A percentile compares a stretch with the other conserved stretches of the same genome.
These are phyloP conservation scores for Kodamaea fukazawae DNA, from an alignment of 805 yeast genomes.

Conservation along the genomic window DNA sequence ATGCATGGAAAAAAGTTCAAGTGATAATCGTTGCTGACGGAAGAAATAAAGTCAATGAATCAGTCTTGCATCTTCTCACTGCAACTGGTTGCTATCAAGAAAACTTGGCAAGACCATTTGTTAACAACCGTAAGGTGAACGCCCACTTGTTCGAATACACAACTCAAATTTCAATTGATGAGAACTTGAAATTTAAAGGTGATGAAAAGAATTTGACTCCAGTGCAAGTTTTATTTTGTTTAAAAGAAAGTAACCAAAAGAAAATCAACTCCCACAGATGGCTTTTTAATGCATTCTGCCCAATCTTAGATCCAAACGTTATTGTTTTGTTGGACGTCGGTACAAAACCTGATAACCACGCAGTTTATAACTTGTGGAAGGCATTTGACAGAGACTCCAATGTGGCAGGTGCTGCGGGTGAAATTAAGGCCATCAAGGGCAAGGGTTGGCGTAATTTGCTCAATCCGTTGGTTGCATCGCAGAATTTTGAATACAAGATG, in stretches of 20 bases:
- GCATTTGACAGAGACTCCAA: conserved; percentile 95
- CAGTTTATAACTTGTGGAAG: conserved; percentile 94
- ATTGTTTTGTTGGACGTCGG: conserved; percentile 94
- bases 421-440: conserved; percentile 93
- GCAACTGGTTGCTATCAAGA: conserved; percentile 98
- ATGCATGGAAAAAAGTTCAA: conserved; percentile 95
- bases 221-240: conserved; percentile 87
- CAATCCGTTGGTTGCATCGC: conserved; percentile 93
- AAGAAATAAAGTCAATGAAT: conserved; percentile 79
- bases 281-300: conserved; percentile 94
- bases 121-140: conserved; percentile 85
- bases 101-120: conserved; percentile 92
- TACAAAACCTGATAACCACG: conserved; percentile 85
- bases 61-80: conserved; percentile 82
- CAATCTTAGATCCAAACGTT: conserved; percentile 87
- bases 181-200: conserved; percentile 85
- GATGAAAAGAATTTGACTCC: conserved; percentile 90
- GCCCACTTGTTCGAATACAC: conserved; percentile 96
- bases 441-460: conserved; percentile 75
- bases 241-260: conserved; percentile 88
- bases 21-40: conserved; percentile 94
- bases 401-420: conserved; percentile 99
- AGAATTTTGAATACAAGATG: conserved; percentile 94
- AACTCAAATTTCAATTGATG: conserved; percentile 89
- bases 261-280: conserved; percentile 97